These are phyloP conservation scores for Fusarium caatingaense DNA, from an alignment of 2,329 filamentous ascomycete species.

Conservation along the genomic window DNA sequence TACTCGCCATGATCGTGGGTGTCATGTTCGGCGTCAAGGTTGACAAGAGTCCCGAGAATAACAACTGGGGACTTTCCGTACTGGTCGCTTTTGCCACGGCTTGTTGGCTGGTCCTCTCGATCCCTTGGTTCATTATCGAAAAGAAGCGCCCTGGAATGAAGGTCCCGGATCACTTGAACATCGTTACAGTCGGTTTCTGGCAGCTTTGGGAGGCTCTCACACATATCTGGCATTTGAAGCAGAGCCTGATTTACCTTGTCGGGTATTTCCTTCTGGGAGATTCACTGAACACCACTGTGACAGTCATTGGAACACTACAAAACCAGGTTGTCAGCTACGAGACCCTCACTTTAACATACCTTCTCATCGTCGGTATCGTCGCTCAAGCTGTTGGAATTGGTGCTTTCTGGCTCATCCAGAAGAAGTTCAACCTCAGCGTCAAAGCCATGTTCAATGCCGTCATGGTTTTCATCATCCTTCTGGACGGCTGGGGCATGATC, in stretches of 20 bases:
- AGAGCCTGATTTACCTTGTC: constrained; percentile 73
- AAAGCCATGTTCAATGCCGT: constrained; percentile 77
- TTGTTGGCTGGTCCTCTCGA: constrained; percentile 70
- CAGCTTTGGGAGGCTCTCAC: constrained; percentile 68
- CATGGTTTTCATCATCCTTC: constrained; percentile 69
- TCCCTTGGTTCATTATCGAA: constrained; percentile 76
- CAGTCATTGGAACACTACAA: constrained; percentile 73
- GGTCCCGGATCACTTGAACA: constrained; percentile 55
- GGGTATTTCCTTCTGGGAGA: constrained; percentile 78
- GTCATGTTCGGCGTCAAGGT: constrained; percentile 71
- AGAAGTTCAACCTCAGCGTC: constrained; percentile 67
- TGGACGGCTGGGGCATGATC: constrained; percentile 63
- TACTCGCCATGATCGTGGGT: constrained; percentile 72
- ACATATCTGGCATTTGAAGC: constrained; percentile 73
- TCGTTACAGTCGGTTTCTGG: constrained; percentile 70
- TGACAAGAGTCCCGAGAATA: constrained; percentile 67
- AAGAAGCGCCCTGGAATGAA: constrained; percentile 69
- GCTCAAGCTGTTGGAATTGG: constrained; percentile 73
- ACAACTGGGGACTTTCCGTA: constrained; percentile 74
- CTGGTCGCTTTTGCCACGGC: constrained; percentile 73
- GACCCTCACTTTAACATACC: constrained; percentile 72
- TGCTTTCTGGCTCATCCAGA: constrained; percentile 70
- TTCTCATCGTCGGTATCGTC: constrained; percentile 73
- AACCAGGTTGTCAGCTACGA: constrained; percentile 74
- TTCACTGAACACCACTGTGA: constrained; percentile 76